Evolutionary conservation across 78 protist species (phyloP), one percentile per base, ranked within the genome.

Genomic region (Dictyostelium purpureum): DNA sequence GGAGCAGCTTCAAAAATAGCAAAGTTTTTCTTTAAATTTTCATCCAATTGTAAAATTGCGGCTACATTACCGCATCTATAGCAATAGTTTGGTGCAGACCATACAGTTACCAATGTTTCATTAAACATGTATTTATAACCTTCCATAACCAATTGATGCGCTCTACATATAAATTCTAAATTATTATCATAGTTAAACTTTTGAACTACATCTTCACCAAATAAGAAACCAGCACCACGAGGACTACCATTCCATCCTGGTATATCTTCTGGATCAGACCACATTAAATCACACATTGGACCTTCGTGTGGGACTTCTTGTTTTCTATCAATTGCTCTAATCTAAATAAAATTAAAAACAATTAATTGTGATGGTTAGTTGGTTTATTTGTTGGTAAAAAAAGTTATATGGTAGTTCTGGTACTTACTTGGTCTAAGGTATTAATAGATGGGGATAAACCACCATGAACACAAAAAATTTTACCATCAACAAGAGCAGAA

Each of bases 41-140:
- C 99, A 70, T 98, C 99, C 11, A 98, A 56, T 87, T 99, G 98
- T 10, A 99, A 51, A 14, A 99, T 97, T 2, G 99, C 96, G 2
- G 99, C 99, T 0, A 98, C 98, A 85, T 99, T 99, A 28, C 99
- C 99, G 61, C 99, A 99, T 52, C 99, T 63, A 88, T 99, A 98
- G 88, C 99, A 98, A 95, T 99, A 99, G 93, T 99, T 99, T 1
- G 99, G 99, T 1, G 99, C 99, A 1, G 99, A 98, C 99, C 99
- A 99, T 3, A 99, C 99, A 0, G 99, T 99, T 38, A 97, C 98
- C 26, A 99, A 95, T 6, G 96, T 77, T 59, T 96, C 98, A 77
- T 94, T 87, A 85, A 98, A 99, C 98, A 97, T 97, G 78, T 88
- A 90, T 90, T 98, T 98, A 93, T 95, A 98, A n/a, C 99, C 99